Evolutionary conservation across 2,329 filamentous ascomycete genomes (phyloP).

Genomic region (Madurella fahalii): DNA sequence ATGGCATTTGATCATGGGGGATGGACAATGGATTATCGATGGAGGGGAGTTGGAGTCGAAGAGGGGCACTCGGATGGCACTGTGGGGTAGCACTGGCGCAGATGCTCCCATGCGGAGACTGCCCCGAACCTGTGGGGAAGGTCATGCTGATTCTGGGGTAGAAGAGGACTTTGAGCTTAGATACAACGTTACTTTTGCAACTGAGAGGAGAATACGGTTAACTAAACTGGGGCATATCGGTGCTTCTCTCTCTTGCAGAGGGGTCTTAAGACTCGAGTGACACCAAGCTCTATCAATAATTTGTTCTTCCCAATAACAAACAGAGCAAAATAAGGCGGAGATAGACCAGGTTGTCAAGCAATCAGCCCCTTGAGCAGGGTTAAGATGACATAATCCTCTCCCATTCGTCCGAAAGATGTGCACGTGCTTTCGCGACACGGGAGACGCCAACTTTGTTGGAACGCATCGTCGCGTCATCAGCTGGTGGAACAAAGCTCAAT

Average conservation of each 20-base stretch:
- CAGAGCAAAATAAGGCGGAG: too few species aligned
- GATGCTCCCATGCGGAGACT: constrained; percentile 1
- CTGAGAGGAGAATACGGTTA: background rate
- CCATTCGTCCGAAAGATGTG: background rate
- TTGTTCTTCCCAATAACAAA: too few species aligned
- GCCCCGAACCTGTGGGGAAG: constrained; percentile 8
- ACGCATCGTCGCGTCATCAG: background rate
- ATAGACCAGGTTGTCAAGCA: too few species aligned
- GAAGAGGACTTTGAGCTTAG: background rate
- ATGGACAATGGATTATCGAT: background rate
- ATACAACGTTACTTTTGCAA: constrained; percentile 15
- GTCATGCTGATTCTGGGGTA: background rate
- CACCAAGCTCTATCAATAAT: too few species aligned
- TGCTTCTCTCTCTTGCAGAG: too few species aligned
- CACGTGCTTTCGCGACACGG: constrained; percentile 8
- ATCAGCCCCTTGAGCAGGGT: too few species aligned
- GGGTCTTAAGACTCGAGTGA: too few species aligned
- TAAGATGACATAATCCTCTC: too few species aligned
- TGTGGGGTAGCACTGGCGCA: background rate
- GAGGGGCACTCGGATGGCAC: background rate
- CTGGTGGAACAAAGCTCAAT: background rate
- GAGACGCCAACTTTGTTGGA: background rate
- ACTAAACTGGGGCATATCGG: background rate
- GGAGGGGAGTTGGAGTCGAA: background rate
- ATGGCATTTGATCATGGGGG: too few species aligned